Evolutionary conservation across 306 rosid species (phyloP).

Genomic region (Gynostemma pentaphyllum): DNA sequence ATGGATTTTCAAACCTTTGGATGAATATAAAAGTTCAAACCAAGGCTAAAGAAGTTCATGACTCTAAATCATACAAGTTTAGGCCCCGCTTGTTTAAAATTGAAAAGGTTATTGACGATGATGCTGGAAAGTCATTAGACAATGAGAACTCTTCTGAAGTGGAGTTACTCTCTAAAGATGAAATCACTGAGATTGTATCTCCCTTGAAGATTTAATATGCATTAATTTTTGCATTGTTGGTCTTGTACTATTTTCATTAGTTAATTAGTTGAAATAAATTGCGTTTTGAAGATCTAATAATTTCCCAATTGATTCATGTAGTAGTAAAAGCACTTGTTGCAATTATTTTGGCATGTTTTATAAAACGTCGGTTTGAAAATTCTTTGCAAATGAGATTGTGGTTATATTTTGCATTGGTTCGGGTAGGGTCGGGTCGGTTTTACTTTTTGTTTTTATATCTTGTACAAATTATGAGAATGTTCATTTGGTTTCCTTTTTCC

Average conservation of each 20-base stretch:
- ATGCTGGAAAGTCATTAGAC: conserved; percentile 25
- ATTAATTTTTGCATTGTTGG: not conserved
- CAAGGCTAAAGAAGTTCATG: conserved; percentile 40
- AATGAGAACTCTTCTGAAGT: conserved; percentile 40
- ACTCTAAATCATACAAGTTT: conserved; percentile 58
- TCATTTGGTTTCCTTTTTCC: no score
- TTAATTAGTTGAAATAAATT: not conserved
- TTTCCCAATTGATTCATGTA: no score
- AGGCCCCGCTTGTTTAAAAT: conserved; percentile 60
- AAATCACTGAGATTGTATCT: conserved; percentile 11
- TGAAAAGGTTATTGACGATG: conserved; percentile 57
- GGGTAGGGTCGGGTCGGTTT: no score
- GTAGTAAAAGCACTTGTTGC: no score
- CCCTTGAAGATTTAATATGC: not conserved
- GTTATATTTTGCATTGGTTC: no score
- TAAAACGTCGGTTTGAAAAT: no score
- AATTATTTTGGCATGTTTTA: no score
- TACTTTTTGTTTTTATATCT: no score
- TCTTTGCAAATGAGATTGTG: no score
- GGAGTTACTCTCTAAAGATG: conserved; percentile 25
- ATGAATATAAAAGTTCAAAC: conserved; percentile 36
- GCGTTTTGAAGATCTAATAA: no score
- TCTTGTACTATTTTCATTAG: not conserved
- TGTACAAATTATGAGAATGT: no score
- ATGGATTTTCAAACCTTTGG: conserved; percentile 57